Base-by-base conservation (phyloP, 129 eudicot genomes). In the Artemisia annua region DNA sequence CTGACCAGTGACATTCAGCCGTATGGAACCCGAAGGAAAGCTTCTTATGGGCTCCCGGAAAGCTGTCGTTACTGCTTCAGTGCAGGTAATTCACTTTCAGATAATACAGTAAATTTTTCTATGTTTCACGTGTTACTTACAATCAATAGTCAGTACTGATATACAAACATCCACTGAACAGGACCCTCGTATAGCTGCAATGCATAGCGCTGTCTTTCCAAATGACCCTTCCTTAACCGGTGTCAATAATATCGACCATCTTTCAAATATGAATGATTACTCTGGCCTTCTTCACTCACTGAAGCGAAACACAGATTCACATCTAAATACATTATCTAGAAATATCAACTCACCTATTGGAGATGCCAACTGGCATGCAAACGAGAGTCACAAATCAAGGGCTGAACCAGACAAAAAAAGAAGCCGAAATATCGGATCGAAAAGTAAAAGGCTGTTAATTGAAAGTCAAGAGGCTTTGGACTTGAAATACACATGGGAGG, bases 1-100 rank as follows among this genome's bases (percentile, higher is more conserved):
- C 4, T 73, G 50, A 16, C 48, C 88, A 94, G 99, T 94, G 70
- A 94, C 96, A 12, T 94, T 94, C 80, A 94, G 99, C 66, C 99
- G 99, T 69, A 90, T 88, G 97, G 99, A 94, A 76, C 99, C 99
- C 14, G 96, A 83, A 78, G 99, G 96, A 72, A 94, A 90, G 81
- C 99, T 94, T 70, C 84, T 94, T 73, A 90, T 94, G 96, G 99
- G 99, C 64, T 94, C 87, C 56, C 87, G 99, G 1, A 94, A 90
- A 83, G 96, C 99, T 69, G 78, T 88, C 35, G 78, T 69, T 51
- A 63, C 69, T 82, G 54, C 80, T 61, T 20, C 88, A 59, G 8
- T 81, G 28, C 98, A 87, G 97, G 98, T 92, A 82, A 10, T 51
- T 19, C 20, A 32, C 63, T 78, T 39, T 67, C 46, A 39, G 46